Base-by-base conservation (phyloP, 2,329 filamentous ascomycete genomes). In the Ophiostoma triangulosporum region DNA sequence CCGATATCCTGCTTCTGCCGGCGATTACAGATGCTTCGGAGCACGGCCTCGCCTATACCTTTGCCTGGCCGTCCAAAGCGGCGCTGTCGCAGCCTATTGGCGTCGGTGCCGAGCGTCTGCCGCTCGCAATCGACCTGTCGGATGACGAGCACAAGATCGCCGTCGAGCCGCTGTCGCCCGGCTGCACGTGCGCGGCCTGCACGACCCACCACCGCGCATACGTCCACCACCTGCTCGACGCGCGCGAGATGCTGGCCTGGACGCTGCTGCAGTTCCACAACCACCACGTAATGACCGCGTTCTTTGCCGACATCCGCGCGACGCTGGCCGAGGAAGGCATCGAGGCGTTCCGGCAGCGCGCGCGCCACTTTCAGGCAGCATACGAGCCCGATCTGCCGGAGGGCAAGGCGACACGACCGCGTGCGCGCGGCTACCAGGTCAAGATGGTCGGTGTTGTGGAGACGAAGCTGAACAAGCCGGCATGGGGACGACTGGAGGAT, bases 171-270 rank as follows among this genome's bases (percentile, higher is more conserved):
- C 70, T 96, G 3, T 64, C 68, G 1, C 61, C 73, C 6, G 74
- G 68, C 15, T 98, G 93, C 66, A 61, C 69, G 50, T 98, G 93
- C 73, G 91, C 95, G 66, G 74, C 88, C 22, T 98, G 93, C 72
- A 79, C 73, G 2, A 78, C 77, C 17, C 91, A 97, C 66, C 88
- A 95, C 67, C 75, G 84, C 50, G 91, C 93, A 0, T 98, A 87
- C 67, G 64, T 98, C 33, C 84, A 89, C 59, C 93, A 98, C 66
- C 75, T 97, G 1, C 78, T 98, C 6, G 76, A 80, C 48, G 89
- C 93, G 0, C 94, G 90, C 64, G 93, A 98, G 68, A 97, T 98
- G 93, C 80, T 96, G 4, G 91, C 85, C 24, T 98, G 93, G 93
- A 86, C 84, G 0, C 74, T 98, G 7, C 74, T 98, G 7, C 91